Percentiles rank a stretch among this genome's conserved stretches.
These are phyloP conservation scores for Brassica nigra DNA, from an alignment of 345 rosid species.

Conservation along the genomic window DNA sequence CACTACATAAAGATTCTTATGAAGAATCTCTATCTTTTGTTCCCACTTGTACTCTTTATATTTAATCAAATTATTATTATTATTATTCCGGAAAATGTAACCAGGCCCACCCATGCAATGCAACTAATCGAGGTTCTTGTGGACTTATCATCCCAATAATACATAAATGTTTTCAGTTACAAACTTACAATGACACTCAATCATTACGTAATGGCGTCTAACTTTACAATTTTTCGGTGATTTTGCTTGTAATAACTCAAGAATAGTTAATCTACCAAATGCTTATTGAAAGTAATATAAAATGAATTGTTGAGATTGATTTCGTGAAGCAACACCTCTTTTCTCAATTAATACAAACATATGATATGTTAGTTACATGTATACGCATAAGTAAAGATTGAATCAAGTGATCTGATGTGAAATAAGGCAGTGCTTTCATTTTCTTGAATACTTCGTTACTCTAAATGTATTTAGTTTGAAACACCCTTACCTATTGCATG, in stretches of 20 bases:
- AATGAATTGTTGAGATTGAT: not conserved
- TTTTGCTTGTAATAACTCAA: not conserved
- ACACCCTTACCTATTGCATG: conserved; percentile 19
- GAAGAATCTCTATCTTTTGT: conserved; percentile 33
- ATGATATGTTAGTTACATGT: conserved; percentile 12
- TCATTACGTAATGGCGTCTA: not conserved
- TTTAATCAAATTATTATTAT: not conserved
- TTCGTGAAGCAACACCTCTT: conserved; percentile 35
- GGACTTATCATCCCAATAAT: conserved; percentile 24
- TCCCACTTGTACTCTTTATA: conserved; percentile 34
- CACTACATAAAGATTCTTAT: conserved; percentile 27
- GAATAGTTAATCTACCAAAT: conserved; percentile 3
- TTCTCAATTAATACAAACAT: conserved; percentile 12
- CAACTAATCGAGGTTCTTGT: conserved; percentile 9
- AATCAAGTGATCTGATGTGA: conserved; percentile 2
- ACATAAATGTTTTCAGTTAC: not conserved
- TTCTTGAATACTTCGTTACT: conserved; percentile 2
- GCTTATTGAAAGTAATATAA: not conserved
- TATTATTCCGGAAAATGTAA: not conserved
- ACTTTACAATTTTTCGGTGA: not conserved
- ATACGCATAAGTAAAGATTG: conserved; percentile 16
- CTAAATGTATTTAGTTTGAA: not conserved
- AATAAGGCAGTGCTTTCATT: conserved; percentile 21
- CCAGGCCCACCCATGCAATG: conserved; percentile 19
- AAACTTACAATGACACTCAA: conserved; percentile 10